Conservation (phyloP, 2,329 filamentous ascomycete species). For the Colletotrichum sp. region DNA sequence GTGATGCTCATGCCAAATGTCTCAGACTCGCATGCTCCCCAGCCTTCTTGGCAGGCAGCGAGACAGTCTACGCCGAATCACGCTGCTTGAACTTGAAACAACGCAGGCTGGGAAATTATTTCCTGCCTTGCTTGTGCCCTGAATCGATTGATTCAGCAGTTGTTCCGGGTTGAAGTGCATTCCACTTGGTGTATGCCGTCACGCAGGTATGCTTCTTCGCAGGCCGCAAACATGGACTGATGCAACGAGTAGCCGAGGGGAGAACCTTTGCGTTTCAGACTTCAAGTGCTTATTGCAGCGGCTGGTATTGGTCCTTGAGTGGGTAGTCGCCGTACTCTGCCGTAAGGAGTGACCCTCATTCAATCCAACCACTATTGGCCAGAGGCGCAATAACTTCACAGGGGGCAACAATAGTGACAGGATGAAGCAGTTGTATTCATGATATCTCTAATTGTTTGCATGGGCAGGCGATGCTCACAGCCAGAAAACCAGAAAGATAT, state of each 20-base stretch:
- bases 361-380: not conserved
- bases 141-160: not conserved
- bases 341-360: not conserved
- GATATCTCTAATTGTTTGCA: not conserved
- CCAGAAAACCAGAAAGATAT: not conserved
- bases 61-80: not conserved
- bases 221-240: too few species aligned
- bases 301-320: not conserved
- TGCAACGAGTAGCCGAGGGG: not conserved
- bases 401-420: not conserved
- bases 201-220: not conserved
- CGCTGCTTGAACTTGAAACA: rapidly evolving
- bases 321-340: not conserved
- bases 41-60: not conserved
- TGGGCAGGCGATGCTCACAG: not conserved
- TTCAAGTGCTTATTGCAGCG: not conserved
- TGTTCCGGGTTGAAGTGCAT: not conserved
- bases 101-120: not conserved
- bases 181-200: not conserved
- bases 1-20: not conserved
- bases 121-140: not conserved
- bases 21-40: not conserved
- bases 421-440: not conserved
- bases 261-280: not conserved
- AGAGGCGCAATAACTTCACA: not conserved